Percentiles rank a stretch among this genome's conserved stretches.
Evolutionary conservation across 768 basidiomycete species (phyloP).

Genomic region (Solioccasus polychromus): DNA sequence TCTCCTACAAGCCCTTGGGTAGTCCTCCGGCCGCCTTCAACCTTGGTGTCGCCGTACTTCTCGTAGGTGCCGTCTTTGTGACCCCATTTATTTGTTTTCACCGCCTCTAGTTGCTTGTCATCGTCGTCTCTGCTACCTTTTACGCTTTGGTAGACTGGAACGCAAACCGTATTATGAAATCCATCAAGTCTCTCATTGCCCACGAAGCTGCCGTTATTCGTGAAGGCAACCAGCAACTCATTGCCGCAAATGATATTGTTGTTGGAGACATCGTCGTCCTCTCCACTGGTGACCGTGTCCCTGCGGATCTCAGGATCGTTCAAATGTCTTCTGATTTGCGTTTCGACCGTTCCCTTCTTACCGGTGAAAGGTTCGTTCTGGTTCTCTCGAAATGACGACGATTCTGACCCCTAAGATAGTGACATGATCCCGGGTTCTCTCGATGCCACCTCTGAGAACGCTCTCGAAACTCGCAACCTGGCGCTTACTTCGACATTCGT

Average conservation of each 20-base stretch:
- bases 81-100: background rate
- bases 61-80: conserved; percentile 39
- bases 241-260: conserved; percentile 52
- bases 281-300: conserved; percentile 49
- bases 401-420: conserved; percentile 19
- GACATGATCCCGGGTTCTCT: conserved; percentile 43
- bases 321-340: conserved; percentile 48
- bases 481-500: conserved; percentile 45
- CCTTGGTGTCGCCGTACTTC: conserved; percentile 46
- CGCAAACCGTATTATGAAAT: conserved; percentile 48
- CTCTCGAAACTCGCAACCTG: conserved; percentile 45
- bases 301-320: conserved; percentile 57
- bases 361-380: conserved; percentile 39
- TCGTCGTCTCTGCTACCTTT: conserved; percentile 38
- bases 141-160: conserved; percentile 51
- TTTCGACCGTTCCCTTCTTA: conserved; percentile 50
- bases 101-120: conserved; percentile 40
- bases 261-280: conserved; percentile 40
- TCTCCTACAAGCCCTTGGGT: conserved; percentile 51
- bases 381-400: background rate
- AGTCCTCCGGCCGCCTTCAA: conserved; percentile 40
- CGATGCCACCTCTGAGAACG: conserved; percentile 44
- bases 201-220: conserved; percentile 54
- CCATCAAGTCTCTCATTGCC: conserved; percentile 55
- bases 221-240: conserved; percentile 43